Evolutionary conservation across 2,329 filamentous ascomycete species (phyloP), one percentile per base, ranked within the genome.

Genomic region (Aspergillus novofumigatus): DNA sequence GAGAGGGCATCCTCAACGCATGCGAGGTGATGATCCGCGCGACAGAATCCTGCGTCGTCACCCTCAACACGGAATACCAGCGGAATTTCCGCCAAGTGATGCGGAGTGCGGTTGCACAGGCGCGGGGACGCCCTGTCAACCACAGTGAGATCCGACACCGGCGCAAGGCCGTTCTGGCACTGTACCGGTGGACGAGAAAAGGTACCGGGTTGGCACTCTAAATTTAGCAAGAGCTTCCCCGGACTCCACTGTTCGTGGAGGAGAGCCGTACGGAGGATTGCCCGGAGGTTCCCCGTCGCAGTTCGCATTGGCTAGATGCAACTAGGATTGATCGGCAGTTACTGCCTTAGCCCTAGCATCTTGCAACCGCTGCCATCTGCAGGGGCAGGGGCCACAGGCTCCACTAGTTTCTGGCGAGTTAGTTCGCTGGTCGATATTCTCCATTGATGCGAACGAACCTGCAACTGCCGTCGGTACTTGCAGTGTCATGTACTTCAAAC

Each of bases 21-120:
- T 96, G 92, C 73, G 92, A 96, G 79, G 94, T 90, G 3, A 95
- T 96, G 65, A 90, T 96, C 32, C 85, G 91, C 45, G 92, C 92
- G 14, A 92, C 96, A 65, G 92, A 97, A 75, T 92, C 91, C 4
- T 96, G 92, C 70, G 91, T 96, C 21, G 91, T 94, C 56, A 96
- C 92, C 10, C 80, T 96, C 52, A 94, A 91, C 71, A 96, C 92
- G 1, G 92, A 96, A 72, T 97, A 96, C 74, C 92, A 96, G 89
- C 84, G 92, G 65, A 96, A 95, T 75, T 96, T 97, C 78, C 90
- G 91, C 65, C 93, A 92, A 76, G 92, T 96, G 38, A 96, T 97
- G 92, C 88, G 92, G 51, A 93, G 90, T 59, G 91, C 92, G 29
- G 81, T 97, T 17, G 89, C 91, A 11, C 91, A 95, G 72, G 91